phyloP scores from a whole-genome alignment of 306 rosid genomes.

The Cucurbita moschata region DNA sequence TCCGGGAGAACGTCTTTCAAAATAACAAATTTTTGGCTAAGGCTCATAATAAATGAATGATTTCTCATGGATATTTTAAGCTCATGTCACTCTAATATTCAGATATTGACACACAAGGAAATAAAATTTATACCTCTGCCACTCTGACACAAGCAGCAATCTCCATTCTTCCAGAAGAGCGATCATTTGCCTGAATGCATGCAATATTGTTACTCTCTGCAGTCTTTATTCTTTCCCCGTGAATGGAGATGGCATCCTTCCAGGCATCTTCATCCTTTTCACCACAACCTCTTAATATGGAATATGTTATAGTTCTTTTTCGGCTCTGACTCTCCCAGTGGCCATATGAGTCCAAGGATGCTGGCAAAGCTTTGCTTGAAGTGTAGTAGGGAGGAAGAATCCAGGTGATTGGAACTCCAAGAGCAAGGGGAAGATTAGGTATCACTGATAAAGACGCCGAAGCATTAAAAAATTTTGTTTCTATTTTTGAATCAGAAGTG shows the following conservation, averaged over 20 bases:
- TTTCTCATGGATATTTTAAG: background rate
- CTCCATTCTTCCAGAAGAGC: constrained; percentile 54
- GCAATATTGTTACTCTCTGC: constrained; percentile 52
- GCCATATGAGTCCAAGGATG: constrained; percentile 40
- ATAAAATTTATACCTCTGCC: constrained; percentile 46
- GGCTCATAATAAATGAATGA: background rate
- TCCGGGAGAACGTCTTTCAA: background rate
- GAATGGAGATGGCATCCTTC: constrained; percentile 52
- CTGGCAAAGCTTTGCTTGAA: constrained; percentile 49
- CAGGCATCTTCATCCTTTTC: constrained; percentile 43
- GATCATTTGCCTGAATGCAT: constrained; percentile 91
- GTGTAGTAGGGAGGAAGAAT: constrained; percentile 87
- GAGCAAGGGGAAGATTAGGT: constrained; percentile 76
- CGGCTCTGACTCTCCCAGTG: constrained; percentile 35
- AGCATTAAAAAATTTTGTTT: constrained; percentile 44
- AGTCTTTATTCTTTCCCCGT: constrained; percentile 67
- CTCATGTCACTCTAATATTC: background rate
- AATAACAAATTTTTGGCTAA: background rate
- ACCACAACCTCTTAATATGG: constrained; percentile 33
- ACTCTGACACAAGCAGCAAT: constrained; percentile 88
- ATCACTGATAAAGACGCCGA: constrained; percentile 58
- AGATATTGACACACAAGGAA: background rate
- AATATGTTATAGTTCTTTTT: constrained; percentile 53
- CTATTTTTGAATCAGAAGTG: constrained; percentile 27
- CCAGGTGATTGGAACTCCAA: constrained; percentile 88